phyloP scores from a whole-genome alignment of 2,329 filamentous ascomycete species.

The Colletotrichum plurivorum region DNA sequence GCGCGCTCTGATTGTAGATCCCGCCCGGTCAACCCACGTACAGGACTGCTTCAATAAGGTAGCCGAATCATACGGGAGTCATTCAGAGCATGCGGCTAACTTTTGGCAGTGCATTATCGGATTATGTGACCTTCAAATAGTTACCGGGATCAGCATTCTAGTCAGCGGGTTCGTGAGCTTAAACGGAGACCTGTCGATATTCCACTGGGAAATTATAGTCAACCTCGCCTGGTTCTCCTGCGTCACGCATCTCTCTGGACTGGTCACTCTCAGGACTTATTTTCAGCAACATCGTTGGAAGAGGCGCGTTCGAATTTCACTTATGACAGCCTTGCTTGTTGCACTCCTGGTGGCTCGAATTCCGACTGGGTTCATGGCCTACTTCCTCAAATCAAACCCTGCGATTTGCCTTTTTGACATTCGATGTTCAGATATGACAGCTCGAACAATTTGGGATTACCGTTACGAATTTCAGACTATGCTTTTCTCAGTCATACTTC shows the following conservation, averaged over 20 bases:
- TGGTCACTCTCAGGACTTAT: neutral
- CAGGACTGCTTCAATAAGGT: neutral
- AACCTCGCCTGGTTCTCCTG: slow-evolving; percentile 51
- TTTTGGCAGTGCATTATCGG: neutral
- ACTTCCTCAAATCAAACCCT: neutral
- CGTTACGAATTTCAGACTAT: neutral
- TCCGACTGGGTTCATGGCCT: neutral
- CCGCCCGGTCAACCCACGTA: neutral
- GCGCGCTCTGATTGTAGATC: neutral
- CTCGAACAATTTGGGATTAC: neutral
- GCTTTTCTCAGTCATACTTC: neutral
- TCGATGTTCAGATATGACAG: neutral
- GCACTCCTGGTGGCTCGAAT: neutral
- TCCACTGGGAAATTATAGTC: slow-evolving; percentile 49
- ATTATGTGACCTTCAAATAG: slow-evolving; percentile 46
- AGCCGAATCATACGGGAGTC: neutral
- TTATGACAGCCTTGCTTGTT: neutral
- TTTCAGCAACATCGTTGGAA: neutral
- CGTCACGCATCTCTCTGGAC: slow-evolving; percentile 45
- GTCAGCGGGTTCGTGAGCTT: slow-evolving; percentile 33
- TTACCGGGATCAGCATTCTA: slow-evolving; percentile 49
- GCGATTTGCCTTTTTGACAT: neutral
- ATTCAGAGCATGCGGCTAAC: neutral
- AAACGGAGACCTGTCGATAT: slow-evolving; percentile 26
- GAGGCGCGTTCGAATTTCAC: neutral